These are phyloP conservation scores for Blastobotrys terrestris DNA, from an alignment of 805 yeast species.

Conservation along the genomic window DNA sequence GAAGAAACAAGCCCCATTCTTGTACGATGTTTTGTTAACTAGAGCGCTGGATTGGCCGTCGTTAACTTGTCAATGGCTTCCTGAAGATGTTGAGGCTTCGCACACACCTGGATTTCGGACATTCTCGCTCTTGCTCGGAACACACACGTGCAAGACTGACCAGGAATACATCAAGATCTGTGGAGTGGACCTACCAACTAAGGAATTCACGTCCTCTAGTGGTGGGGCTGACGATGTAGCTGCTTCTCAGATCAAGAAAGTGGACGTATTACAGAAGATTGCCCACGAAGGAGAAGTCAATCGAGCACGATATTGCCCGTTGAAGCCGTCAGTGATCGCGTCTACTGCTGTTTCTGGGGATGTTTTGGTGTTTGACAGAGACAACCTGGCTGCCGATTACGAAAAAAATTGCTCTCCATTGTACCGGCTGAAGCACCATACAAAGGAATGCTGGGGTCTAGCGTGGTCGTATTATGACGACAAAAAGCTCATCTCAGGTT, in stretches of 20 bases:
- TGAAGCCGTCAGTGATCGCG: slow-evolving; percentile 42
- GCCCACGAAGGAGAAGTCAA: slow-evolving; percentile 65
- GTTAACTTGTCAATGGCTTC: slow-evolving; percentile 55
- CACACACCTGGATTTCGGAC: slow-evolving; percentile 26
- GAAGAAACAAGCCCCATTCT: slow-evolving; percentile 57
- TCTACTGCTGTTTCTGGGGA: slow-evolving; percentile 44
- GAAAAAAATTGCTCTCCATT: slow-evolving; percentile 12
- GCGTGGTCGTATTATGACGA: slow-evolving; percentile 51
- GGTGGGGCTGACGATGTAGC: background rate
- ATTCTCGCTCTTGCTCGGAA: slow-evolving; percentile 52
- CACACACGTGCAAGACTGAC: slow-evolving; percentile 53
- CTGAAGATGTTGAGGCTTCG: slow-evolving; percentile 36
- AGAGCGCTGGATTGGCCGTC: slow-evolving; percentile 57
- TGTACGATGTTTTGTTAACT: slow-evolving; percentile 51
- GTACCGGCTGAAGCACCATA: slow-evolving; percentile 37
- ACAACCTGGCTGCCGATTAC: slow-evolving; percentile 34
- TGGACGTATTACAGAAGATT: slow-evolving; percentile 44
- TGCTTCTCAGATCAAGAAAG: slow-evolving; percentile 22
- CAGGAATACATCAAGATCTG: slow-evolving; percentile 42
- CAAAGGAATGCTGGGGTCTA: slow-evolving; percentile 61
- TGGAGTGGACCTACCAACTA: slow-evolving; percentile 32
- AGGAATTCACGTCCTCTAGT: slow-evolving; percentile 9
- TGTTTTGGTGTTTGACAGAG: slow-evolving; percentile 26
- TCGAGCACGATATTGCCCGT: slow-evolving; percentile 49
- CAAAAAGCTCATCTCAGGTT: slow-evolving; percentile 54